phyloP scores from a whole-genome alignment of 169 alveolate species.

The Eimeria sp. region DNA sequence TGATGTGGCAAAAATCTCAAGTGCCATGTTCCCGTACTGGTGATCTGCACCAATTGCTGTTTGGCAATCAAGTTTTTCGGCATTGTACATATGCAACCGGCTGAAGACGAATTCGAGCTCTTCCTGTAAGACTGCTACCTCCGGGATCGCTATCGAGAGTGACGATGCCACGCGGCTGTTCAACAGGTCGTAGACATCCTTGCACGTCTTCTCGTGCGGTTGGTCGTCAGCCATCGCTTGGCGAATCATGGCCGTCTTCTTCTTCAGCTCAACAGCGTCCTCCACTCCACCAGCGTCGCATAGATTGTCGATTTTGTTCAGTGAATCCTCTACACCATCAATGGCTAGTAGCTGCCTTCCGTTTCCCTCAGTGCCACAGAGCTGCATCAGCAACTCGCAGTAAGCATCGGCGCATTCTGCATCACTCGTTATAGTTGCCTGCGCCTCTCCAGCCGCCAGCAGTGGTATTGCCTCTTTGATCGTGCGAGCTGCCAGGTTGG shows the following conservation, averaged over 20 bases:
- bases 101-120: conserved; percentile 80
- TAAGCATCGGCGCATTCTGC: conserved; percentile 79
- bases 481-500: conserved; percentile 79
- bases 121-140: conserved; percentile 79
- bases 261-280: conserved; percentile 52
- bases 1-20: conserved; percentile 73
- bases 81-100: conserved; percentile 74
- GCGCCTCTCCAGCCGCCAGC: conserved; percentile 82
- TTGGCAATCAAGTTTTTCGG: conserved; percentile 68
- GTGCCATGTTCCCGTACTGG: conserved; percentile 83
- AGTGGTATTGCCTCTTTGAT: conserved; percentile 80
- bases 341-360: conserved; percentile 78
- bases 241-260: conserved; percentile 83
- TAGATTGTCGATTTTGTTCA: conserved; percentile 53
- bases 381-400: conserved; percentile 81
- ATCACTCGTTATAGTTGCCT: conserved; percentile 62
- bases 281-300: conserved; percentile 70
- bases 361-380: conserved; percentile 78
- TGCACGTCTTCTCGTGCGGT: conserved; percentile 84
- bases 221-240: conserved; percentile 84
- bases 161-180: conserved; percentile 72
- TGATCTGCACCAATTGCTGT: conserved; percentile 82
- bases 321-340: conserved; percentile 76
- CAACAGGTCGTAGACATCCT: conserved; percentile 80
- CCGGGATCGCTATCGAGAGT: conserved; percentile 77